Evolutionary conservation across 202 grass and related monocot genomes (phyloP).

Genomic region (Carex sylvatica): DNA sequence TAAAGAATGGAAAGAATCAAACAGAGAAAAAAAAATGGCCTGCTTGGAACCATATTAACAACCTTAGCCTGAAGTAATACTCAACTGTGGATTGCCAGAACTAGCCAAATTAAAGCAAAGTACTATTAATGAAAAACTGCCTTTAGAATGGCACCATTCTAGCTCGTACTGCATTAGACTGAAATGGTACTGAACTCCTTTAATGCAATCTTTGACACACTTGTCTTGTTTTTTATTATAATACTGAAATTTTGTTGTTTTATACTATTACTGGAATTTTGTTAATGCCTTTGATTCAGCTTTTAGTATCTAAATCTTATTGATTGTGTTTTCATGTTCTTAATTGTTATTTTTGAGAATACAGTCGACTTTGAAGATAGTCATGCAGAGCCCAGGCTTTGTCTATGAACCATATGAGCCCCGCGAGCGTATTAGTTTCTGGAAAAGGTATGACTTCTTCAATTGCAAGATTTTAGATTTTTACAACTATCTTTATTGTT

Average conservation of each 20-base stretch:
- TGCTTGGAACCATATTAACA: not conserved
- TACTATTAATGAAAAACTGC: not conserved
- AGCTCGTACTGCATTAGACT: slow-evolving; percentile 27
- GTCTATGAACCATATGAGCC: slow-evolving; percentile 72
- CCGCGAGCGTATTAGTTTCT: slow-evolving; percentile 71
- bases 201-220: not conserved
- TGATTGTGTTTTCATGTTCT: slow-evolving; percentile 13
- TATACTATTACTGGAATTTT: not conserved
- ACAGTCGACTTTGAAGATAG: slow-evolving; percentile 61
- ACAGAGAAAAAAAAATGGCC: not conserved
- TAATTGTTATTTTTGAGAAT: slow-evolving; percentile 16
- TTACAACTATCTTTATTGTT: not conserved
- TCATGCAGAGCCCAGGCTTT: slow-evolving; percentile 86
- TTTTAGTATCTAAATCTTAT: slow-evolving; percentile 14
- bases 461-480: not conserved
- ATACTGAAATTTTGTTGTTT: not conserved
- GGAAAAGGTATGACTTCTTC: slow-evolving; percentile 58
- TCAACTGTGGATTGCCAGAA: not conserved
- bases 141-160: slow-evolving; percentile 7
- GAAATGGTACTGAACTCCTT: slow-evolving; percentile 15
- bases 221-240: not conserved
- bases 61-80: not conserved
- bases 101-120: not conserved
- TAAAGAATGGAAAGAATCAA: not conserved
- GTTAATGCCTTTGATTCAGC: slow-evolving; percentile 2